Base-by-base conservation (phyloP, 106 monocot species). In the Platanthera guangdongensis region DNA sequence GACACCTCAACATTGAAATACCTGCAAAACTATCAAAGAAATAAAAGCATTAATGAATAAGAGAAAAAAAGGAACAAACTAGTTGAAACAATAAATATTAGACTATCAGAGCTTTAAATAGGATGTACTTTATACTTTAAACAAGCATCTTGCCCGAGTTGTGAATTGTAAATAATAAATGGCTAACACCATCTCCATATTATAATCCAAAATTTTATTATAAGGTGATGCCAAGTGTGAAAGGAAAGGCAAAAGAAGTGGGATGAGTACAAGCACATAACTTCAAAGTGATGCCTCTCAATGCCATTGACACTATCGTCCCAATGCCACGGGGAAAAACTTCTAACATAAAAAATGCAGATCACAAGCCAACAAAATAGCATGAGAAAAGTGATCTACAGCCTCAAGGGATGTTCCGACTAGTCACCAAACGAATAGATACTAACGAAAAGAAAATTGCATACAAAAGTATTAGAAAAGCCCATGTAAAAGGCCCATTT, bases 1-100 rank as follows among this genome's bases (percentile, higher is more conserved):
- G 92, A 51, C 57, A 84, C 77, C 77, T 94, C 80, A 94, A 60
- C n/a, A 82, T 68, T 16, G 77, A 71, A 21, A 86, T 32, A 48
- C 83, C 83, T 28, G 84, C 87, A 54, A 80, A 78, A 76, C 75
- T 84, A 81, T 10, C 14, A 79, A 9, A 73, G 50, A 73, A 47
- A 13, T 25, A 60, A 68, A 75, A 51, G 3, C 7, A 65, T 51
- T 32, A 62, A 39, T 50, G 72, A 46, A 71, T 10, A 70, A 48
- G 47, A 70, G 16, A 70, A 47, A 70, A 70, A 67, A 12, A 30
- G 10, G 4, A 67, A n/a, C 39, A 39, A 12, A 39, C 22, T 30
- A 67, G 12, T 30, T 67, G 39, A 0, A 67, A 67, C 11, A 30
- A 30, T 0, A 19, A 67, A 32, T 12, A 67, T 30, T 12, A 4